Conservation (phyloP, 164 flowering plant species). For the Vitis cinerea region DNA sequence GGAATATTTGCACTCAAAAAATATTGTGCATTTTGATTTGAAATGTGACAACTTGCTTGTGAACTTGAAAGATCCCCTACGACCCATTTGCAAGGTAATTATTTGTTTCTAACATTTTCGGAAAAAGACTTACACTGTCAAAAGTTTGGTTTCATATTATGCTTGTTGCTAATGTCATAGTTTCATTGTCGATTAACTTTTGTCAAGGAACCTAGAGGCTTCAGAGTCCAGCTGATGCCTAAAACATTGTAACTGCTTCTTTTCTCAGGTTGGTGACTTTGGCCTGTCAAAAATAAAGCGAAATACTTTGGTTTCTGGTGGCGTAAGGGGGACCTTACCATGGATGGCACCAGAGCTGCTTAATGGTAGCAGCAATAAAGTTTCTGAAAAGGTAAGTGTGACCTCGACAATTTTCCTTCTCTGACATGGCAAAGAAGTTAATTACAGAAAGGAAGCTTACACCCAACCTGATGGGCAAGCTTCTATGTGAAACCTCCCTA, state of each 20-base stretch:
- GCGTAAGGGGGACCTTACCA: slow-evolving; percentile 95
- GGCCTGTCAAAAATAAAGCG: slow-evolving; percentile 94
- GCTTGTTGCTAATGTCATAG: not conserved
- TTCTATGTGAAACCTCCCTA: too few relatives aligned
- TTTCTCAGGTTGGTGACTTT: slow-evolving; percentile 89
- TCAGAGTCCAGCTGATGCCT: not conserved
- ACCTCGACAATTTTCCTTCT: not conserved
- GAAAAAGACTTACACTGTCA: not conserved
- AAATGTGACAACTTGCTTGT: slow-evolving; percentile 95
- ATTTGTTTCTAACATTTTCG: not conserved
- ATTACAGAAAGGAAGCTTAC: too few relatives aligned
- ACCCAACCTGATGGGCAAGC: too few relatives aligned
- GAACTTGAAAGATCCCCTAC: slow-evolving; percentile 80
- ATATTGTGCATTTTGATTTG: slow-evolving; percentile 93
- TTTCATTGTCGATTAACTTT: not conserved
- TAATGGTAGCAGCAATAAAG: slow-evolving; percentile 95
- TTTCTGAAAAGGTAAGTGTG: slow-evolving; percentile 83
- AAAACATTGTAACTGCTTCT: not conserved
- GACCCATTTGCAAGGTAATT: slow-evolving; percentile 90
- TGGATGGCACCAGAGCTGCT: slow-evolving; percentile 99
- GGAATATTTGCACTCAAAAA: slow-evolving; percentile 95
- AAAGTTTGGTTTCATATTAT: not conserved
- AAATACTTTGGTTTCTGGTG: slow-evolving; percentile 98
- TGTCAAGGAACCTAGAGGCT: too few relatives aligned
- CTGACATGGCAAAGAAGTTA: too few relatives aligned